Evolutionary conservation across 768 basidiomycete species (phyloP), one percentile per base, ranked within the genome.

Genomic region (Hericium rajendrae): DNA sequence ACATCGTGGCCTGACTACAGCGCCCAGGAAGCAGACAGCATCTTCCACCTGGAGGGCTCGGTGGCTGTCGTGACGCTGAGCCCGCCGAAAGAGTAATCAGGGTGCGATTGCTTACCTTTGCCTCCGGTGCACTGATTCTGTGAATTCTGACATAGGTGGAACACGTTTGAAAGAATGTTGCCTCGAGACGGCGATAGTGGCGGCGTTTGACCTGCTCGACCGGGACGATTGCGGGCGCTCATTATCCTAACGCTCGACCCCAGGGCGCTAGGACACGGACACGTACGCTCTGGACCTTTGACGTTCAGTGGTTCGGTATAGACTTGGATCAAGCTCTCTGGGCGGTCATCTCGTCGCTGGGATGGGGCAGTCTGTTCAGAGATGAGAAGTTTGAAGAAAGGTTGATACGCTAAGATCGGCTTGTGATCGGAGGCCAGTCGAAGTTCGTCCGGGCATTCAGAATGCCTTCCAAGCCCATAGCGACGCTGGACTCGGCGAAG

Each of bases 241-340:
- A 74, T 81, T 16, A 71, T 82, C 18, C 60, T 81, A 38, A 82
- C 80, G 2, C 76, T 81, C 0, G 80, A 81, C 51, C 75, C 69
- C 51, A 74, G 70, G 8, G 77, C 80, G 2, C 71, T 76, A 18
- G 80, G 78, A 0, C 82, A 72, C 60, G 81, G 82, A 32, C 32
- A 6, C 62, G 74, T 81, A 68, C n/a, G 76, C 59, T 40, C 26
- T n/a, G 22, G 10, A 50, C 3, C 2, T 11, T 32, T 8, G 32
- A 32, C 32, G 32, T 32, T 32, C 9, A 6, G 32, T 32, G 32
- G 26, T 26, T 5, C 26, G 4, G 3, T 26, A 26, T 26, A 26
- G 32, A 32, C 32, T 32, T 32, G 4, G 28, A 32, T 32, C 28
- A 32, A 5, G 5, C 12, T 57, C 3, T 3, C 6, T 39, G 81